Conservation (phyloP, 139 green algal species). For the Tetradesmus lagerheimii region DNA sequence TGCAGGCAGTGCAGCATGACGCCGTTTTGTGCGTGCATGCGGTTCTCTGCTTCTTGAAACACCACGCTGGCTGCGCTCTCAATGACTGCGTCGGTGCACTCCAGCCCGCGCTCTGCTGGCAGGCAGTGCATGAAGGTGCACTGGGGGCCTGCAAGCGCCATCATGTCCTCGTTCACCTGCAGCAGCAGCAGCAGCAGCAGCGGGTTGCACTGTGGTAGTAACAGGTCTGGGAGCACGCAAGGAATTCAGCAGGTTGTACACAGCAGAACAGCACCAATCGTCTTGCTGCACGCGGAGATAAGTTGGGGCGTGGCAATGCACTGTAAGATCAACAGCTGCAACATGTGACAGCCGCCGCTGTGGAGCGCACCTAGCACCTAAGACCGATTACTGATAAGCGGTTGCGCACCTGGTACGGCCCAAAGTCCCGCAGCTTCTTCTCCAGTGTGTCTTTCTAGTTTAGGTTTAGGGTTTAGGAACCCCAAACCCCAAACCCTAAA, state of each 20-base stretch:
- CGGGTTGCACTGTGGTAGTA: too few species aligned
- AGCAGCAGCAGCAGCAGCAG: constrained; percentile 21
- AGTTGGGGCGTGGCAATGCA: too few species aligned
- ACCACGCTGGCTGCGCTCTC: constrained; percentile 91
- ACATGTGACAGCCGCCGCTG: too few species aligned
- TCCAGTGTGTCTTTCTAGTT: constrained; percentile 97
- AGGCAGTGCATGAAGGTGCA: constrained; percentile 99
- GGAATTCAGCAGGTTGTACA: too few species aligned
- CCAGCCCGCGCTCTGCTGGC: constrained; percentile 93
- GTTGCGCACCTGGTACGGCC: constrained; percentile 85
- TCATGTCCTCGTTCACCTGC: constrained; percentile 93
- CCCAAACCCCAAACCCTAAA: too few species aligned
- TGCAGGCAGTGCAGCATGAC: constrained; percentile 89
- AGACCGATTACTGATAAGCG: too few species aligned
- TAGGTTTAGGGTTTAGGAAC: too few species aligned
- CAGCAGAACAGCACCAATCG: too few species aligned
- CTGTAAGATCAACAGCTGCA: too few species aligned
- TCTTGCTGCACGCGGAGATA: too few species aligned
- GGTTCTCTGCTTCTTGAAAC: constrained; percentile 96
- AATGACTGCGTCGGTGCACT: constrained; percentile 94
- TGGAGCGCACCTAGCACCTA: too few species aligned
- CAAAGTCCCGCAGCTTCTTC: constrained; percentile 82
- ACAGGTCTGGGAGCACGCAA: too few species aligned
- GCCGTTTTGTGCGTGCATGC: constrained; percentile 97
- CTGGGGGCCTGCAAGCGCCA: constrained; percentile 88